Evolutionary conservation across 1,139 yeast genomes (phyloP).

Genomic region (Zygosaccharomyces pseudobailii): DNA sequence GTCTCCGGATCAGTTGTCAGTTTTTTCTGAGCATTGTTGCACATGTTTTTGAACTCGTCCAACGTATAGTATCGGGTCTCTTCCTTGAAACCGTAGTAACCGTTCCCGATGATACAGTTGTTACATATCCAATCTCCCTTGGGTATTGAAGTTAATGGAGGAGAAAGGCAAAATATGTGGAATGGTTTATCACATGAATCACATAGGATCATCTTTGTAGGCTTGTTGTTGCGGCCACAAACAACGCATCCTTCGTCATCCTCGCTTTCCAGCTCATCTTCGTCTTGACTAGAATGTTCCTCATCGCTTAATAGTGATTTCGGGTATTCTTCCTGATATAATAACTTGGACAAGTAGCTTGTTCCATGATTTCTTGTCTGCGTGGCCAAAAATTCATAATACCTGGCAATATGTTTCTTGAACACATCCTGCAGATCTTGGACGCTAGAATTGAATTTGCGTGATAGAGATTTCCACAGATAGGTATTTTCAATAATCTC

Average conservation of each 20-base stretch:
- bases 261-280: slow-evolving; percentile 35
- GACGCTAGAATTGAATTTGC: slow-evolving; percentile 19
- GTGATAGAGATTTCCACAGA: slow-evolving; percentile 37
- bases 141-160: slow-evolving; percentile 49
- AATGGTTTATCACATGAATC: slow-evolving; percentile 68
- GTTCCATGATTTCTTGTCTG: slow-evolving; percentile 21
- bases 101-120: slow-evolving; percentile 76
- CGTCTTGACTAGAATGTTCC: slow-evolving; percentile 31
- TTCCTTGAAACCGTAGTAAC: slow-evolving; percentile 86
- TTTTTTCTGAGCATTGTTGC: slow-evolving; percentile 32
- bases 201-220: slow-evolving; percentile 53
- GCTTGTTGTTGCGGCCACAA: slow-evolving; percentile 50
- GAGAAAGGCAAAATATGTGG: slow-evolving; percentile 60
- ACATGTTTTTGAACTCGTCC: slow-evolving; percentile 54
- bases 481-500: slow-evolving; percentile 15
- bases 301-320: slow-evolving; percentile 34
- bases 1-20: slow-evolving; percentile 24
- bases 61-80: slow-evolving; percentile 56
- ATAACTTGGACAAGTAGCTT: slow-evolving; percentile 12
- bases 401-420: slow-evolving; percentile 37
- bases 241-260: slow-evolving; percentile 45
- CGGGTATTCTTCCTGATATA: slow-evolving; percentile 29
- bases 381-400: slow-evolving; percentile 41
- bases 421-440: slow-evolving; percentile 37
- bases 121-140: slow-evolving; percentile 73